phyloP scores from a whole-genome alignment of 2,329 filamentous ascomycete species.

The Aureobasidium melanogenum region DNA sequence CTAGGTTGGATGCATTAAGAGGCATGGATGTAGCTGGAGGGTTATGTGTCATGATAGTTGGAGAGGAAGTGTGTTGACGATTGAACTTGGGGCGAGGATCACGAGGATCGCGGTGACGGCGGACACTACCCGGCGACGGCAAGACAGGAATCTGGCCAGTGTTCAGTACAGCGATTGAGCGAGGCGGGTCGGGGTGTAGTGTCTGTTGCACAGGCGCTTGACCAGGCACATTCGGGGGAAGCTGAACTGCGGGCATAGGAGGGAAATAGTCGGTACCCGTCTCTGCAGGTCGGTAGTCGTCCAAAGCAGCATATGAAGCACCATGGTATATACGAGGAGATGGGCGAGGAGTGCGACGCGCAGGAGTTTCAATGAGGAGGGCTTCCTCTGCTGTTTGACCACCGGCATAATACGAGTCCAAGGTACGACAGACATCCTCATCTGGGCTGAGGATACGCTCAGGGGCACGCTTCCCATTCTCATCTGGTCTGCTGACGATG shows the following conservation, averaged over 20 bases:
- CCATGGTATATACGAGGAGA: constrained; percentile 56
- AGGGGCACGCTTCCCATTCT: constrained; percentile 13
- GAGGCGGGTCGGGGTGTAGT: constrained; percentile 38
- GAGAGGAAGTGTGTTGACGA: constrained; percentile 72
- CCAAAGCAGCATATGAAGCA: constrained; percentile 47
- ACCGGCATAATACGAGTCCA: constrained; percentile 77
- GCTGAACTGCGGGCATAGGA: constrained; percentile 46
- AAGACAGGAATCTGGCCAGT: constrained; percentile 73
- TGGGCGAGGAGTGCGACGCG: constrained; percentile 65
- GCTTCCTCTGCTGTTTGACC: constrained; percentile 86
- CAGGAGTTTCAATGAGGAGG: constrained; percentile 78
- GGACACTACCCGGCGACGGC: constrained; percentile 71
- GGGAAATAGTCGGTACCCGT: constrained; percentile 76
- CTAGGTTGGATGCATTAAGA: constrained; percentile 23
- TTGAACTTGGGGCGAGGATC: constrained; percentile 49
- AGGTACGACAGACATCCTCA: constrained; percentile 66
- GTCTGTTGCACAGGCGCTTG: constrained; percentile 27
- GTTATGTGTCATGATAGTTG: constrained; percentile 53
- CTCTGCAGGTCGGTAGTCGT: constrained; percentile 59
- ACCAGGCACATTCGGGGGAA: constrained; percentile 31
- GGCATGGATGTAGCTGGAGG: constrained; percentile 20
- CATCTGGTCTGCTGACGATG: constrained; percentile 54
- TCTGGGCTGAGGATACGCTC: constrained; percentile 76
- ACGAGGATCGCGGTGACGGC: constrained; percentile 20
- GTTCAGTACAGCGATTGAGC: constrained; percentile 70